Base-by-base conservation (phyloP, 2,329 filamentous ascomycete species). In the Paecilomyces niveus region DNA sequence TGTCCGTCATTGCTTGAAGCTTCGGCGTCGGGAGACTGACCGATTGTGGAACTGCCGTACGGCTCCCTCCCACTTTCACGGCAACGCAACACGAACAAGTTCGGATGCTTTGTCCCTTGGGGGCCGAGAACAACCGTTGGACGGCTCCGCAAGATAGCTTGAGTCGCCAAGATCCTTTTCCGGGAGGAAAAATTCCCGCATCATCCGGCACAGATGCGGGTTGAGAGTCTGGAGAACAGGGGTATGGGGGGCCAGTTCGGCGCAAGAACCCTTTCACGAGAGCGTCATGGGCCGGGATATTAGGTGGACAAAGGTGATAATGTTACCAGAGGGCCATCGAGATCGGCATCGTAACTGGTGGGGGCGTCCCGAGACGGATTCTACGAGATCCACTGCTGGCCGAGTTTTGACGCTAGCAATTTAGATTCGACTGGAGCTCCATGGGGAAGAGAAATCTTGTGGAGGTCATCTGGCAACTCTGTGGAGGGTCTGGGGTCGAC, bases 371-470 rank as follows among this genome's bases (percentile, higher is more conserved):
- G 39, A 21, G n/a, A 45, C 15, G n/a, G n/a, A n/a, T 39, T 39
- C 7, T 7, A 29, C 26, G 35, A 39, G 39, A 45, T 39, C 35
- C 35, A n/a, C 35, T n/a, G 35, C n/a, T 39, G 35, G n/a, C 8
- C 39, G 39, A 45, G 39, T 18, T 45, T 45, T 18, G 39, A 45
- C n/a, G 39, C 39, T 18, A 18, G 39, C 13, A 5, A 45, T 45
- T 45, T 45, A 18, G 39, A 18, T 18, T 21, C n/a, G 39, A 18
- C 39, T 45, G 39, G 39, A 54, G 51, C 65, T 64, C 63, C 63
- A 60, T 56, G 63, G 61, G 64, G 63, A 59, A 58, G 56, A 55
- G 57, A 61, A 54, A 51, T 21, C 21, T 5, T 29, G 24, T 15
- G 32, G 32, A 33, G 54, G 55, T 51, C 53, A 58, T 52, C 39